These are phyloP conservation scores for Diplodia intermedia DNA, from an alignment of 2,329 filamentous ascomycete species.

Conservation along the genomic window DNA sequence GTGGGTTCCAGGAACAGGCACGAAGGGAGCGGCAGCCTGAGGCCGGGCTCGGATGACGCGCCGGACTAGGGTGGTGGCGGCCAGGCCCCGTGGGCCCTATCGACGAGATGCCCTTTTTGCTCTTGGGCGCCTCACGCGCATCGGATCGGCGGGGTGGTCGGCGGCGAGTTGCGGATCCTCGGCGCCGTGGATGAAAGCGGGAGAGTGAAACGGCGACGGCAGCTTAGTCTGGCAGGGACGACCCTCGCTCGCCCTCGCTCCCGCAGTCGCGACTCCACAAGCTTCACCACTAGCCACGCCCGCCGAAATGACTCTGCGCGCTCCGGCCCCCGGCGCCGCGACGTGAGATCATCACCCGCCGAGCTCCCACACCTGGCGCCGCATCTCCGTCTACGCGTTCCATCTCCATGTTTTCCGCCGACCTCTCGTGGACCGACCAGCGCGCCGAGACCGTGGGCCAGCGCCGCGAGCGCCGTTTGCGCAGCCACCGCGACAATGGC, in stretches of 20 bases:
- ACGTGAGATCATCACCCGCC: not conserved
- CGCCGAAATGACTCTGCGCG: not conserved
- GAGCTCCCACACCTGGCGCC: not conserved
- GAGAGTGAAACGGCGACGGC: constrained; percentile 30
- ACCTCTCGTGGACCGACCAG: constrained; percentile 47
- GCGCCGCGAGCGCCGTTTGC: constrained; percentile 45
- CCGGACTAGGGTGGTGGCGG: not conserved
- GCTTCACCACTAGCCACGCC: constrained; percentile 13
- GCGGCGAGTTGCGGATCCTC: constrained; percentile 17
- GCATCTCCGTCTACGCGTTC: not conserved
- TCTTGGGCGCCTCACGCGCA: constrained; percentile 19
- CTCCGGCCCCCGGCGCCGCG: constrained; percentile 9
- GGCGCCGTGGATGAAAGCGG: constrained; percentile 29
- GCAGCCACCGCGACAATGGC: constrained; percentile 35
- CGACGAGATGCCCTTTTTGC: not conserved
- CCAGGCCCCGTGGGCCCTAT: not conserved
- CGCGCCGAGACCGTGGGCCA: constrained; percentile 48
- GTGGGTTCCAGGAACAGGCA: too few relatives aligned
- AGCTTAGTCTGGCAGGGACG: constrained; percentile 9
- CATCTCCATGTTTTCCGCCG: constrained; percentile 47
- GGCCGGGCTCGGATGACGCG: too few relatives aligned
- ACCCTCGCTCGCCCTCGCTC: not conserved
- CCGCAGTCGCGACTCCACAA: constrained; percentile 1
- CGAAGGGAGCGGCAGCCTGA: not conserved
- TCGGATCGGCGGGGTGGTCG: not conserved